phyloP scores from a whole-genome alignment of 192 early-diverging fungal genomes.

The Coemansia umbellata region DNA sequence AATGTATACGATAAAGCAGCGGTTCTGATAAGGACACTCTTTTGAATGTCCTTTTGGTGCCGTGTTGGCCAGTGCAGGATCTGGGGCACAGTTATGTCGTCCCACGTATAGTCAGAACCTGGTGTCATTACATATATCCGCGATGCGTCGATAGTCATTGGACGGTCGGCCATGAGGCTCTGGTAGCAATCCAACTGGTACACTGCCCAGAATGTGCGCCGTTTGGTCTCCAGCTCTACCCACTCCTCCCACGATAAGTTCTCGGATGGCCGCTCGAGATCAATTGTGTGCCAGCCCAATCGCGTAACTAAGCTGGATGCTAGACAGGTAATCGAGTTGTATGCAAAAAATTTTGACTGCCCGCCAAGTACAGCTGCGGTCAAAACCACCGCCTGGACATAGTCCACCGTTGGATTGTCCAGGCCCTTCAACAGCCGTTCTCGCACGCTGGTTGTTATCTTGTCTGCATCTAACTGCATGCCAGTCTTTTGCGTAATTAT shows the following conservation, averaged over 20 bases:
- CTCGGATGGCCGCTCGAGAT: constrained; percentile 20
- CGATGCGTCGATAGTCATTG: constrained; percentile 30
- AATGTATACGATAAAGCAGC: constrained; percentile 42
- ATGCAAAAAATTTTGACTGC: constrained; percentile 35
- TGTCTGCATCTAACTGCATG: constrained; percentile 18
- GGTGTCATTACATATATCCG: constrained; percentile 34
- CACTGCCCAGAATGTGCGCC: constrained; percentile 48
- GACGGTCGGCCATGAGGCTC: constrained; percentile 40
- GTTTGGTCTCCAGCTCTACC: constrained; percentile 32
- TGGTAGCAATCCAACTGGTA: constrained; percentile 51
- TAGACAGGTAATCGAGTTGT: constrained; percentile 44
- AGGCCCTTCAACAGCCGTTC: constrained; percentile 32
- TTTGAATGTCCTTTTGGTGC: constrained; percentile 17
- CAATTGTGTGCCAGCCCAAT: constrained; percentile 46
- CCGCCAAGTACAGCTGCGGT: constrained; percentile 29
- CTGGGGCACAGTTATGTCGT: constrained; percentile 41
- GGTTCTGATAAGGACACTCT: constrained; percentile 10
- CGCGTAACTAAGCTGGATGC: constrained; percentile 43
- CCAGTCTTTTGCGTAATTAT: constrained; percentile 23
- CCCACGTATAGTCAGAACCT: constrained; percentile 39
- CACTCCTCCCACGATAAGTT: constrained; percentile 28
- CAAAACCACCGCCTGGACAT: constrained; percentile 43
- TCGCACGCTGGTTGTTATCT: constrained; percentile 21
- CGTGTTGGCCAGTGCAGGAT: constrained; percentile 37
- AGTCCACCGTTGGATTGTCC: constrained; percentile 41